Evolutionary conservation across 495 filamentous ascomycete species (phyloP).

Genomic region (Podospora pseudopauciseta): DNA sequence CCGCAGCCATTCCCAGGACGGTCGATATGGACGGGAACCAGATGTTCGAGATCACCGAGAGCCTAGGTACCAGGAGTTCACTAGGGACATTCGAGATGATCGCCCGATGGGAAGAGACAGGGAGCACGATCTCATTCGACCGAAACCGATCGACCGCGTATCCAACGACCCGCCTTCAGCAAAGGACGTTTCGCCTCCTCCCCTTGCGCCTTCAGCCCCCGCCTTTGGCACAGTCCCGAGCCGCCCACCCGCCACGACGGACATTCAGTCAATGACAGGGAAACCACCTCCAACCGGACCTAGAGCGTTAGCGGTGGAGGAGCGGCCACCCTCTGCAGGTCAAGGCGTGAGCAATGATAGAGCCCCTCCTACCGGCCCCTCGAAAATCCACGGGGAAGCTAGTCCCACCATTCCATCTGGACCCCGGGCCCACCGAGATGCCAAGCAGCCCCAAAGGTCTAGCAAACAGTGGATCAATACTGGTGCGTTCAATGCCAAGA

Average conservation of each 20-base stretch:
- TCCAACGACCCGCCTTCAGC: conserved; percentile 45
- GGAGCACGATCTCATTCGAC: conserved; percentile 38
- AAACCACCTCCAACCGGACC: conserved; percentile 52
- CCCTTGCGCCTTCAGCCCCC: conserved; percentile 76
- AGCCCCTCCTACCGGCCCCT: conserved; percentile 42
- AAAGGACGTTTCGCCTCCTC: conserved; percentile 61
- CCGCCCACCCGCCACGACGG: conserved; percentile 37
- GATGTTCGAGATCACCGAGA: conserved; percentile 50
- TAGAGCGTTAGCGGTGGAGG: conserved; percentile 43
- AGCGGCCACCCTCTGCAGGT: conserved; percentile 40
- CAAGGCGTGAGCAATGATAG: conserved; percentile 32
- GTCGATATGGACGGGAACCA: conserved; percentile 51
- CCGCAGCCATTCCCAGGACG: conserved; percentile 68
- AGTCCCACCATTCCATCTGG: conserved; percentile 56
- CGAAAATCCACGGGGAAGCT: conserved; percentile 50
- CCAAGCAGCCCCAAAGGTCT: conserved; percentile 38
- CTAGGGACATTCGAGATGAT: conserved; percentile 55
- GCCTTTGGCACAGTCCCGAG: conserved; percentile 68
- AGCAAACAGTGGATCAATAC: conserved; percentile 65
- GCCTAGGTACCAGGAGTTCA: conserved; percentile 38
- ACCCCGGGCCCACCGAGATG: conserved; percentile 45
- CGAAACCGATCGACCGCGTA: conserved; percentile 38
- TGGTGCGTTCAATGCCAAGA: conserved; percentile 36
- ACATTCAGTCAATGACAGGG: conserved; percentile 39
- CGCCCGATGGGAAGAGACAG: conserved; percentile 42